These are phyloP conservation scores for Diaporthe humulicola DNA, from an alignment of 2,329 filamentous ascomycete genomes.

Conservation along the genomic window DNA sequence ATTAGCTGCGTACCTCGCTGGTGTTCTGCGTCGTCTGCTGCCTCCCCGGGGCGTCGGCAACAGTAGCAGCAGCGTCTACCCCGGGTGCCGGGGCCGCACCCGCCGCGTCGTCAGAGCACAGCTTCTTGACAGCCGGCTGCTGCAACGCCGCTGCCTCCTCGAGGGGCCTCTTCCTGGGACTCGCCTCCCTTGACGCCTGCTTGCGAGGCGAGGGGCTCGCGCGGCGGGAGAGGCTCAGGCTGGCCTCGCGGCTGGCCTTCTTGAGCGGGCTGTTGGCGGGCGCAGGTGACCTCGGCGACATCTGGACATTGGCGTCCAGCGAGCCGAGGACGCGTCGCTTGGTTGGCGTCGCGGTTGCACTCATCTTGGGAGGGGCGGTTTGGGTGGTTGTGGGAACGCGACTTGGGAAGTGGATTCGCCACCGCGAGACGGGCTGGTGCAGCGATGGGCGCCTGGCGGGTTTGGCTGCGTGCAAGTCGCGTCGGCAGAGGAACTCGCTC, in stretches of 20 bases:
- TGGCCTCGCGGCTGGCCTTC: constrained; percentile 28
- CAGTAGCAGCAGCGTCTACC: not conserved
- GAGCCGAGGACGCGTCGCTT: constrained; percentile 64
- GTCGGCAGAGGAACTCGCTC: not conserved
- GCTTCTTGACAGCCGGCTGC: constrained; percentile 42
- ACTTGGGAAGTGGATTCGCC: constrained; percentile 23
- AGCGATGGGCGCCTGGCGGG: not conserved
- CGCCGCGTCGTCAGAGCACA: constrained; percentile 41
- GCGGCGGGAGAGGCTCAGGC: constrained; percentile 26
- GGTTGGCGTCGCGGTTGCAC: constrained; percentile 51
- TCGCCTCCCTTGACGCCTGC: constrained; percentile 9
- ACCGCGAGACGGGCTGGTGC: not conserved
- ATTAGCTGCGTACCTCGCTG: constrained; percentile 29
- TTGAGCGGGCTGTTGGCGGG: constrained; percentile 34
- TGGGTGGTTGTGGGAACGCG: constrained; percentile 21
- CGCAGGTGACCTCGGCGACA: constrained; percentile 32
- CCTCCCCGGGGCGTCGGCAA: not conserved
- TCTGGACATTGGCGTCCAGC: constrained; percentile 58
- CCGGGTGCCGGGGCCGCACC: not conserved
- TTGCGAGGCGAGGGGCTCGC: constrained; percentile 36
- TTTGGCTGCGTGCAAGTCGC: not conserved
- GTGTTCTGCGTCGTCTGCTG: constrained; percentile 12
- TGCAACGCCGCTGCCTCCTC: not conserved
- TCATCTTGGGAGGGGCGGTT: constrained; percentile 16
- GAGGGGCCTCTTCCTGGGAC: constrained; percentile 38